Evolutionary conservation across 306 rosid genomes (phyloP).

Genomic region (Cajanus cajan): DNA sequence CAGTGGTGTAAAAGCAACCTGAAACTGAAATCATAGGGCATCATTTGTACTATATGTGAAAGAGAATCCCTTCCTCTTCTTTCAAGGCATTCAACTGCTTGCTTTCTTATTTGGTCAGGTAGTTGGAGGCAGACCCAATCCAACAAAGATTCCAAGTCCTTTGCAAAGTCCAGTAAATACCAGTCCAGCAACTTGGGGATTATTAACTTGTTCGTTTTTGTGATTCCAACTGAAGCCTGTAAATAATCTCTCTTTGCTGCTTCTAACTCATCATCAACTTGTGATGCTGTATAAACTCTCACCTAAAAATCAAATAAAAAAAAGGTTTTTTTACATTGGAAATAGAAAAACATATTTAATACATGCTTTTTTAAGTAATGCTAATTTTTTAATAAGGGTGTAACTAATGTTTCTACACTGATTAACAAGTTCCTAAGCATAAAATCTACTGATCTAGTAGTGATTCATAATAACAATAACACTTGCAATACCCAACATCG

Average conservation of each 20-base stretch:
- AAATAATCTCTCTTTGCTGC: constrained; percentile 84
- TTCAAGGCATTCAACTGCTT: constrained; percentile 71
- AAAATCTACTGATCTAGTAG: background rate
- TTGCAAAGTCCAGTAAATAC: constrained; percentile 91
- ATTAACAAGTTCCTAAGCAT: background rate
- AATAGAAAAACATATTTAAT: too few species aligned
- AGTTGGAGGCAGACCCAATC: constrained; percentile 93
- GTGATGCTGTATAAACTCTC: constrained; percentile 76
- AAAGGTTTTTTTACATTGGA: too few species aligned
- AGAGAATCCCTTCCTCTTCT: constrained; percentile 53
- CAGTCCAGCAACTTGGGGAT: constrained; percentile 88
- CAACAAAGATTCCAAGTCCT: constrained; percentile 78
- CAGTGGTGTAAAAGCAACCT: constrained; percentile 65
- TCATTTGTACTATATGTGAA: constrained; percentile 65
- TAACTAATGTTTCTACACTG: background rate
- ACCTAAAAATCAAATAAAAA: too few species aligned
- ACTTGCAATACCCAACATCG: background rate
- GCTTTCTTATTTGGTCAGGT: constrained; percentile 57
- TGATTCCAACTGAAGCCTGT: constrained; percentile 80
- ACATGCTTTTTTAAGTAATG: background rate
- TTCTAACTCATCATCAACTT: constrained; percentile 84
- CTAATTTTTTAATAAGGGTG: background rate
- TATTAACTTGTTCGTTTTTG: constrained; percentile 58
- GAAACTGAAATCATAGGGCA: constrained; percentile 87
- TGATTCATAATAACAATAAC: background rate